These are phyloP conservation scores for Porphyrellus sp. DNA, from an alignment of 1,284 basidiomycete genomes.

Conservation along the genomic window DNA sequence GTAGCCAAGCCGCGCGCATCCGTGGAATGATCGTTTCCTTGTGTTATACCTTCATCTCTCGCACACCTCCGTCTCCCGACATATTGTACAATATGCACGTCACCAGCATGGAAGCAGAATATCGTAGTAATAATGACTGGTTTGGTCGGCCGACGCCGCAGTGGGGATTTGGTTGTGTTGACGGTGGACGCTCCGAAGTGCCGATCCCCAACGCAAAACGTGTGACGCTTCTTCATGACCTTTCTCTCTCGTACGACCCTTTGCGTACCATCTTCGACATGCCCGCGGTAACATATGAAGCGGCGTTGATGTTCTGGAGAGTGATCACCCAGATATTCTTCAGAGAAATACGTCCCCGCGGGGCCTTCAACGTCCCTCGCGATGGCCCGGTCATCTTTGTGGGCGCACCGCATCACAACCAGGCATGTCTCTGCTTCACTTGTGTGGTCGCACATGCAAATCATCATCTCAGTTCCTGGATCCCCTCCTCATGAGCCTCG, in stretches of 20 bases:
- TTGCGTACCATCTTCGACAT: conserved; percentile 14
- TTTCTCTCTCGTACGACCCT: conserved; percentile 10
- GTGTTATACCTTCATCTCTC: conserved; percentile 18
- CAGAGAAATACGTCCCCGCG: conserved; percentile 91
- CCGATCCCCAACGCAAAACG: background rate
- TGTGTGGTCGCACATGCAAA: conserved; percentile 5
- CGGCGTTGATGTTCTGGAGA: conserved; percentile 74
- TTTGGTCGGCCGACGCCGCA: background rate
- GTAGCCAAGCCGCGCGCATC: conserved; percentile 16
- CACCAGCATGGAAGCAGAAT: conserved; percentile 16
- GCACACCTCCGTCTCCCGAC: conserved; percentile 25
- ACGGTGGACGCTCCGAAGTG: conserved; percentile 1
- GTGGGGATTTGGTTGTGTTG: conserved; percentile 31
- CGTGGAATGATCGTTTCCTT: conserved; percentile 23
- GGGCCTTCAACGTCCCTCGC: conserved; percentile 91
- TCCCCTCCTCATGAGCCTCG: conserved; percentile 84
- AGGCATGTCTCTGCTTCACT: conserved; percentile 47
- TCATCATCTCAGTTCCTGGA: conserved; percentile 78
- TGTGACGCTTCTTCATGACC: conserved; percentile 20
- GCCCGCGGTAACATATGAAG: conserved; percentile 50
- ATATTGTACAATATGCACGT: conserved; percentile 31
- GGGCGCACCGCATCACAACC: conserved; percentile 94
- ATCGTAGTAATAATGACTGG: conserved; percentile 23
- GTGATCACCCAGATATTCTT: conserved; percentile 95
- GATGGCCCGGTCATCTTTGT: conserved; percentile 96